Percentiles rank a stretch among this genome's conserved stretches.
These are phyloP conservation scores for Fusarium ramigenum DNA, from an alignment of 2,329 filamentous ascomycete species.

Conservation along the genomic window DNA sequence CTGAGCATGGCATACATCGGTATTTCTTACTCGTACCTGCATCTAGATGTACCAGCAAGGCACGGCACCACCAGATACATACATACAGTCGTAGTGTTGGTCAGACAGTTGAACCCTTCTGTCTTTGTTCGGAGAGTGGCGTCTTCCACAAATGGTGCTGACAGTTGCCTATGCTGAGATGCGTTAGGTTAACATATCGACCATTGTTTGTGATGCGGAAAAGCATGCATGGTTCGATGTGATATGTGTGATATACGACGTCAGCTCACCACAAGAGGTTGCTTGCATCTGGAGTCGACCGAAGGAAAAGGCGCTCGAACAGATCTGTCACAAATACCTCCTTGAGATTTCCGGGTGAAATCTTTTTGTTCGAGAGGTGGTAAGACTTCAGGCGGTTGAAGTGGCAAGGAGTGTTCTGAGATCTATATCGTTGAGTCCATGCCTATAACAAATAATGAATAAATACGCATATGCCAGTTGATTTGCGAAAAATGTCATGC, in stretches of 20 bases:
- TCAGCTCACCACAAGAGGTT: slow-evolving; percentile 5
- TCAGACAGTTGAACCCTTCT: neutral
- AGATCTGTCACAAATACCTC: slow-evolving; percentile 14
- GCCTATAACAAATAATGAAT: slow-evolving; percentile 8
- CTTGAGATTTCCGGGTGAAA: neutral
- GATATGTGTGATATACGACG: slow-evolving; percentile 17
- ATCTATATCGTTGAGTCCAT: slow-evolving; percentile 15
- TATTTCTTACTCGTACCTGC: slow-evolving; percentile 7
- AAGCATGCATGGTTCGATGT: slow-evolving; percentile 23
- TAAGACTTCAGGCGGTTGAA: neutral
- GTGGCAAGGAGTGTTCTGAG: neutral
- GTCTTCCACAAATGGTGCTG: neutral
- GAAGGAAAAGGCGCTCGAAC: slow-evolving; percentile 9
- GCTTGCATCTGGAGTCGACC: neutral
- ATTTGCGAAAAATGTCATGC: slow-evolving; percentile 4
- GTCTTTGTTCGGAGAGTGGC: neutral
- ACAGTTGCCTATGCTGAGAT: neutral
- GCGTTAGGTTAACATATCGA: neutral
- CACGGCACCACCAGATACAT: slow-evolving; percentile 4
- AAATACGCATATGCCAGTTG: neutral
- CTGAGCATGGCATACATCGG: neutral
- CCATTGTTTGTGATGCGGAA: neutral
- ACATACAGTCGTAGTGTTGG: neutral
- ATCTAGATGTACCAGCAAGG: slow-evolving; percentile 2
- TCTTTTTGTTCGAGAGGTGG: neutral